Base-by-base conservation (phyloP, 176 grass and related monocot species). In the Rhynchospora pubera region DNA sequence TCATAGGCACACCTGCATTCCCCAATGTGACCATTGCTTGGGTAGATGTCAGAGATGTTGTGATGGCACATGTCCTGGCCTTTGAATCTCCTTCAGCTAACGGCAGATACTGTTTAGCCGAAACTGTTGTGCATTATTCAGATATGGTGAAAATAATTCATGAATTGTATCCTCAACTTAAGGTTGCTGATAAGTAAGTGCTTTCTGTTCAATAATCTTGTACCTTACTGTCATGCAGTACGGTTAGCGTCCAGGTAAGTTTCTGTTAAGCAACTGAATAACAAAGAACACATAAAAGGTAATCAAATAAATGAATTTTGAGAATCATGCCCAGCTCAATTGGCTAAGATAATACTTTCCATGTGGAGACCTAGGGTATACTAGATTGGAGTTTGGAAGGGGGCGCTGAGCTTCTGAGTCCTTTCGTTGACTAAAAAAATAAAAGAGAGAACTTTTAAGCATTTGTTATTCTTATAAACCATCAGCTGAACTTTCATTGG, bases 11-110 rank as follows among this genome's bases (percentile, higher is more conserved):
- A 47, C n/a, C 79, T 62, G 79, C 72, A 51, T 85, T 65, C 61
- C 83, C 83, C 39, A 85, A 85, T 85, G 30, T 32, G 21, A 64
- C 47, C 48, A 53, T 85, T 18, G 53, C 72, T n/a, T 85, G 83
- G 83, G 58, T 85, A 30, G 59, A 85, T 78, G 72, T 85, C 11
- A 75, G 75, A 85, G 83, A 85, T 85, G 83, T 78, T 16, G 73
- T 18, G n/a, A 67, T 85, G 83, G 71, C 83, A 1, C 83, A 85
- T 66, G 47, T 85, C 57, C 83, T 57, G 11, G 83, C 83, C 5
- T 78, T 77, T 28, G 72, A 85, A n/a, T 24, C 48, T 65, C 83
- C 83, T 64, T 79, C 72, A 11, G 83, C 83, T 50, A 65, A 61
- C 9, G 73, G 83, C 16, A 64, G 83, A 85, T 85, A 85, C 34